A percentile compares a stretch with the other conserved stretches of the same genome.
Conservation (phyloP, 257 asterid species). For the Primulina huaijiensis region DNA sequence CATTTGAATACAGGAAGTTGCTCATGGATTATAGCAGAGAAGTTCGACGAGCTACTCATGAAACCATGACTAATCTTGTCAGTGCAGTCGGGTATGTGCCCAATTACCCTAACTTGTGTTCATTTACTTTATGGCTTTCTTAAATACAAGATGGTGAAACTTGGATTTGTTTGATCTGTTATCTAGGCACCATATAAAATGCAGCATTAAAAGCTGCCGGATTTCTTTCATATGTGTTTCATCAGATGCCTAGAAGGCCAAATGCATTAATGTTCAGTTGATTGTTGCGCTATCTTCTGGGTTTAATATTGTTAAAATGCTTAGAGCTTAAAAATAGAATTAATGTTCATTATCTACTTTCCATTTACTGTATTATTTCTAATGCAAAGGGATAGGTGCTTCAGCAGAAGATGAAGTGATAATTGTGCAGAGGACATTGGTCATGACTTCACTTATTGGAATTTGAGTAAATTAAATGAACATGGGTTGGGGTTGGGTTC, state of each 20-base stretch:
- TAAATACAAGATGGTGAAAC: conserved; percentile 4
- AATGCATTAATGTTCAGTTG: conserved; percentile 7
- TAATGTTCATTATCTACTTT: conserved; percentile 8
- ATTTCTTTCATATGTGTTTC: not conserved
- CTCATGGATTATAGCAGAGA: conserved; percentile 91
- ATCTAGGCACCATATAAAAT: conserved; percentile 6
- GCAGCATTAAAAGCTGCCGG: conserved; percentile 20
- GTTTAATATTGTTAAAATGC: not conserved
- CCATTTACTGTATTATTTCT: conserved; percentile 8
- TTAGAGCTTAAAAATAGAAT: not conserved
- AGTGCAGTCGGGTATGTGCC: conserved; percentile 66
- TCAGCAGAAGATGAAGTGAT: conserved; percentile 5
- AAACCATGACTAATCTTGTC: conserved; percentile 78
- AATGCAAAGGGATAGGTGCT: conserved; percentile 12
- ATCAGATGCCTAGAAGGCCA: conserved; percentile 18
- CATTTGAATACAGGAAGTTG: conserved; percentile 92
- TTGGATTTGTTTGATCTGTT: conserved; percentile 6
- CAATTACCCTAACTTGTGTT: conserved; percentile 12
- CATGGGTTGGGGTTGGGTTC: too few relatives aligned
- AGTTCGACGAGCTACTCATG: conserved; percentile 95
- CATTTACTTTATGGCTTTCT: conserved; percentile 15
- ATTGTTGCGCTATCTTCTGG: not conserved
- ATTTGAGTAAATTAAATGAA: not conserved
- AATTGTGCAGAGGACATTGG: not conserved
- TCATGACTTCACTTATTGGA: conserved; percentile 10